These are phyloP conservation scores for Mucor lusitanicus DNA, from an alignment of 371 early-diverging fungal species.

Conservation along the genomic window DNA sequence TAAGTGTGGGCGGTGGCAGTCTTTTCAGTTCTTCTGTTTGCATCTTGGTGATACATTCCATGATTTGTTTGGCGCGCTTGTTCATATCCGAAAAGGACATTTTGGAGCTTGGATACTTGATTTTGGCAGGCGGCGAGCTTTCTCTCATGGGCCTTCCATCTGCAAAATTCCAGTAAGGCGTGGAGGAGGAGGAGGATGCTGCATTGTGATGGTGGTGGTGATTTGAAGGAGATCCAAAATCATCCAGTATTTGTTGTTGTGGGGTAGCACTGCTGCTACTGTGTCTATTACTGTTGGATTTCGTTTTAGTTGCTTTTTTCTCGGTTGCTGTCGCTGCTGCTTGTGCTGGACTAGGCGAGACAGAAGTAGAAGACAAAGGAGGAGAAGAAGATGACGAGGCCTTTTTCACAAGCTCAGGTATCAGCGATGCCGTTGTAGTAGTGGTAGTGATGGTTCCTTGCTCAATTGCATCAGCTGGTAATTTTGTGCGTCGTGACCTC, in stretches of 20 bases:
- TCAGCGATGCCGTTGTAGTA: not conserved
- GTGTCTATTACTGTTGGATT: not conserved
- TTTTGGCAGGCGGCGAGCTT: conserved; percentile 47
- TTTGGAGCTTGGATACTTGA: conserved; percentile 53
- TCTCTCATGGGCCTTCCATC: conserved; percentile 44
- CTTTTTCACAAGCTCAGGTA: not conserved
- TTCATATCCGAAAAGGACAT: conserved; percentile 65
- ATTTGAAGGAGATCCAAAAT: conserved; percentile 18
- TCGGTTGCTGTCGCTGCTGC: not conserved
- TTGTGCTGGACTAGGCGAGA: not conserved
- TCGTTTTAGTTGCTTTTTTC: not conserved
- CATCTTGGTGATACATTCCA: conserved; percentile 57
- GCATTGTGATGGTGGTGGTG: not conserved
- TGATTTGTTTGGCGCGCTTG: conserved; percentile 57
- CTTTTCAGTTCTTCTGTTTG: conserved; percentile 40
- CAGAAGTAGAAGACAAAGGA: not conserved
- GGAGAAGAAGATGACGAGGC: not conserved
- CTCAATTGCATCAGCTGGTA: conserved; percentile 5
- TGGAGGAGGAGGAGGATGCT: not conserved
- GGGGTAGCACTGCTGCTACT: conserved; percentile 4
- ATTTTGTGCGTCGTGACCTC: conserved; percentile 18
- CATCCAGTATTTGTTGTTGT: conserved; percentile 12
- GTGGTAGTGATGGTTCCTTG: not conserved
- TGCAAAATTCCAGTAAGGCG: conserved; percentile 31
- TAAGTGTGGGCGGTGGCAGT: conserved; percentile 1